Evolutionary conservation across 495 filamentous ascomycete genomes (phyloP), one percentile per base, ranked within the genome.

Genomic region (Aspergillus carlsbadensis): DNA sequence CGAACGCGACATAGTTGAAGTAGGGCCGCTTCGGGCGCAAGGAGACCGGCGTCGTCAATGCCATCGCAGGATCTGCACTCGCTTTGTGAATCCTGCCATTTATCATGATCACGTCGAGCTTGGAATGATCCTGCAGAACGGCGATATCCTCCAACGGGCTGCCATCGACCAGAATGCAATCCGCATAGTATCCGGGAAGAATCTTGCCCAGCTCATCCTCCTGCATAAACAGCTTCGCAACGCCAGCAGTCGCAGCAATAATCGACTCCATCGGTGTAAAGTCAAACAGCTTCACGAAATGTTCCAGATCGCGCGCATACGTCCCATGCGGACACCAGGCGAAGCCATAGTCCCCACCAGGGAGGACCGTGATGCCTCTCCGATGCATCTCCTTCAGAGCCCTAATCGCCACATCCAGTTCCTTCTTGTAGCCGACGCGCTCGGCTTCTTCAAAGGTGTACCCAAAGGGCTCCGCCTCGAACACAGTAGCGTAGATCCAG

Each of bases 301-400:
- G 78, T 49, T 70, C 70, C 20, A 81, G 67, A 51, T 81, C 78
- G 10, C 70, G 63, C 2, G 78, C 76, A 52, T 79, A 81, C 0
- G 76, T 81, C 0, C 78, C 77, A 36, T 80, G 76, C 0, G 76
- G 78, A 7, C 70, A 71, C 78, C 78, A 81, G 3, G 76, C 74
- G 51, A 82, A 82, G 14, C 79, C 77, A 24, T 81, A 82, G 58
- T 82, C 78, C 10, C 78, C 78, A n/a, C 78, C 76, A 6, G 77
- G 77, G 2, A 81, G 65, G 14, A 81, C 69, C 1, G 58, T 59
- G 49, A 81, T 80, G 10, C 75, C 75, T 34, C 77, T 62, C 22
- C 59, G 58, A 53, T 72, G 76, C 76, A 81, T 80, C 58, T 81
- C 78, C 26, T 63, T 56, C 35, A 79, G 58, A 4, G 59, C 72